Evolutionary conservation across 805 yeast genomes (phyloP), one percentile per base, ranked within the genome.

Genomic region (Candida insectorum): DNA sequence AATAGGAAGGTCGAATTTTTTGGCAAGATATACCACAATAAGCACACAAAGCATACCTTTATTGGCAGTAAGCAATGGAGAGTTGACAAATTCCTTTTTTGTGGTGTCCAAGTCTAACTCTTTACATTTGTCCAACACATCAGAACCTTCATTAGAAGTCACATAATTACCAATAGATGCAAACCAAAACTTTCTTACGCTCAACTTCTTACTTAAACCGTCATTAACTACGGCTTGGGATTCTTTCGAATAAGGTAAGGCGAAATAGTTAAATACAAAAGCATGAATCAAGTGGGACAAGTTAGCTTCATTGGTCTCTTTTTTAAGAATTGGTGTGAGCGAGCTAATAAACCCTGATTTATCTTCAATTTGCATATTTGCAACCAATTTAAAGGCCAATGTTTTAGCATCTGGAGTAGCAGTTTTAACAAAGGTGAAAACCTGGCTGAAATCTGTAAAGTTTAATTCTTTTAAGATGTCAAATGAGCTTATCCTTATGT

Each of bases 291-390:
- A 61, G 3, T 65, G 60, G 3, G 60, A 38, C 24, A 88, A 62
- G 0, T 85, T 75, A 1, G 43, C 12, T 49, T 91, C 97, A 46
- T 87, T 85, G 28, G 78, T 75, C 48, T 91, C 97, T 45, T 85
- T 88, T 0, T 73, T 33, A 3, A 82, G 63, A n/a, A 79, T 58
- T 2, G 81, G 67, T 1, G 69, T 42, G 22, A 86, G 49, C 0
- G 59, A 66, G 1, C 58, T 48, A 2, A 73, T 53, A 4, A 81
- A 56, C 21, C 58, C 62, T 6, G 36, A 24, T 11, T 41, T 47
- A 9, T 50, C 41, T 2, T 75, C 65, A 3, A 45, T 24, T 5
- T 35, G 35, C 3, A 55, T 41, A 9, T 44, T 41, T 1, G 52
- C 33, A 9, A 87, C 51, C 3, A 75, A 55, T 11, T 60, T 54